These are phyloP conservation scores for Skeletonema menzelii DNA, from an alignment of 108 stramenopile genomes.

Conservation along the genomic window DNA sequence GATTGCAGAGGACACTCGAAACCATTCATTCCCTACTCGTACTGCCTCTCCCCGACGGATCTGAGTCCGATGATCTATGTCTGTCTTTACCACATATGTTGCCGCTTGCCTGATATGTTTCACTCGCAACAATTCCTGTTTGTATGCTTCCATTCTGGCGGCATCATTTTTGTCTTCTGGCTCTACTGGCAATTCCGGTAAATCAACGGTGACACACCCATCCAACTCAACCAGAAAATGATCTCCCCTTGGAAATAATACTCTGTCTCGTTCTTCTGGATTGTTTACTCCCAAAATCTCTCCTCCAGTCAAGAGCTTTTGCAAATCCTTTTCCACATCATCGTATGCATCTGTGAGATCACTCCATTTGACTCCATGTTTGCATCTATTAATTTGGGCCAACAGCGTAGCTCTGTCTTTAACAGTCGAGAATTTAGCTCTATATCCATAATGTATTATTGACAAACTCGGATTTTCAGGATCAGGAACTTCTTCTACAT, in stretches of 20 bases:
- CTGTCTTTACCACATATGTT: conserved; percentile 51
- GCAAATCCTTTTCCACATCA: conserved; percentile 72
- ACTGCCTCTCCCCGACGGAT: conserved; percentile 85
- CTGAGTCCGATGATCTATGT: conserved; percentile 70
- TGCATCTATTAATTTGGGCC: conserved; percentile 83
- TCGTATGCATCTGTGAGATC: conserved; percentile 81
- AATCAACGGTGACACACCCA: conserved; percentile 55
- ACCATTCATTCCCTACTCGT: conserved; percentile 79
- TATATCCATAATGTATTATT: conserved; percentile 74
- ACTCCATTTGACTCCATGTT: conserved; percentile 60
- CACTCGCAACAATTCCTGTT: conserved; percentile 1
- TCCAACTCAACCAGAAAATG: conserved; percentile 82
- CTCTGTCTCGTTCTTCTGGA: conserved; percentile 73
- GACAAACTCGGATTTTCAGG: conserved; percentile 79
- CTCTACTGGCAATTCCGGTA: conserved; percentile 5
- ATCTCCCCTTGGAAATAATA: conserved; percentile 84
- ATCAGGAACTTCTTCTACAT: conserved; percentile 77
- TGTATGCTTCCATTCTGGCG: not conserved
- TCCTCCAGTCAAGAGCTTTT: conserved; percentile 63
- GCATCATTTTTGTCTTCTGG: not conserved
- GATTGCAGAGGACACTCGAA: conserved; percentile 75
- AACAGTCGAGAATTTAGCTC: conserved; percentile 73
- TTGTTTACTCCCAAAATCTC: conserved; percentile 74
- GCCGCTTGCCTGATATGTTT: conserved; percentile 1
- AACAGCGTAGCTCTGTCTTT: conserved; percentile 60